Percentiles rank a stretch among this genome's conserved stretches.
Conservation (phyloP, 768 basidiomycete species). For the Sporobolomyces phaffii region DNA sequence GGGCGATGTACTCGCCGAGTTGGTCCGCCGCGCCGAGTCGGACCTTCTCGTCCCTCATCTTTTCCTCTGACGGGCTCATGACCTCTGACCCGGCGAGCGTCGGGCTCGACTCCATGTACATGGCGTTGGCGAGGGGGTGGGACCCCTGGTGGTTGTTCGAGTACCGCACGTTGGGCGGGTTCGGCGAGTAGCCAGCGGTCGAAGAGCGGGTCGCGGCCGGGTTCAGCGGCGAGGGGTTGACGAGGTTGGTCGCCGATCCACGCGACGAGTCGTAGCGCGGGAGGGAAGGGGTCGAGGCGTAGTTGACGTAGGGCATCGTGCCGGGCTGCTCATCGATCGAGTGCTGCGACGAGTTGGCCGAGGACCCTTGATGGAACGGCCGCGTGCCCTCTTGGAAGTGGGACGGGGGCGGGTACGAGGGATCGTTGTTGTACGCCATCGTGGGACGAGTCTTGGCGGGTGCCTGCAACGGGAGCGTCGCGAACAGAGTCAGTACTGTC, state of each 20-base stretch:
- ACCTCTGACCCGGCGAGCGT: conserved; percentile 41
- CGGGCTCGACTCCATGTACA: conserved; percentile 41
- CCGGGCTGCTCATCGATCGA: conserved; percentile 19
- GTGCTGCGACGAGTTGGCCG: conserved; percentile 16
- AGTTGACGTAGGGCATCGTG: conserved; percentile 27
- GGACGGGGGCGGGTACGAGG: conserved; percentile 8
- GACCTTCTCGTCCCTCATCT: conserved; percentile 38
- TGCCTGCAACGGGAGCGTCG: neutral
- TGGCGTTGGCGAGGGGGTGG: conserved; percentile 43
- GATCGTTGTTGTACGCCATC: conserved; percentile 6
- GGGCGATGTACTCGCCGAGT: conserved; percentile 35
- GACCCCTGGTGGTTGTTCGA: conserved; percentile 22
- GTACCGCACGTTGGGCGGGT: conserved; percentile 25
- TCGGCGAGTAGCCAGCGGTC: conserved; percentile 13
- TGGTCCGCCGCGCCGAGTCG: conserved; percentile 28
- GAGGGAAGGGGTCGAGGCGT: conserved; percentile 28
- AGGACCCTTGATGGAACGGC: conserved; percentile 27
- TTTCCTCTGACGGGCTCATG: conserved; percentile 16
- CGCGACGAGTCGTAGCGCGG: conserved; percentile 33
- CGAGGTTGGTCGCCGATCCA: conserved; percentile 25
- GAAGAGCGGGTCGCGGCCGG: conserved; percentile 30
- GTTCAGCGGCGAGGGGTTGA: conserved; percentile 36
- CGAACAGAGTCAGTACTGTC: neutral
- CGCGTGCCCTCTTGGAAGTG: conserved; percentile 17
- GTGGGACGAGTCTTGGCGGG: neutral